Base-by-base conservation (phyloP, 768 basidiomycete genomes). In the Mycena vulgaris region DNA sequence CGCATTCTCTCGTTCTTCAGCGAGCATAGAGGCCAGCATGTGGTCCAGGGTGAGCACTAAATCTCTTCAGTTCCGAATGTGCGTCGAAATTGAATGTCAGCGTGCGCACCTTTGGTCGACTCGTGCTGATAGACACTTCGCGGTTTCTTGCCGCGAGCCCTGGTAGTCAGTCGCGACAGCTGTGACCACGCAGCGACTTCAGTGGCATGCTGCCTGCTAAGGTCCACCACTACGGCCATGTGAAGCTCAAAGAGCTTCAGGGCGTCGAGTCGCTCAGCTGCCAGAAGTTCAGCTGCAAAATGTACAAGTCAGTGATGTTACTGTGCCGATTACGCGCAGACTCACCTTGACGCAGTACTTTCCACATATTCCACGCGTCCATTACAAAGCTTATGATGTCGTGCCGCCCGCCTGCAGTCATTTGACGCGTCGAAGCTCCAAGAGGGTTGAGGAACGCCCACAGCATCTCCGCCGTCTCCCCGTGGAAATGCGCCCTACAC, bases 101-200 rank as follows among this genome's bases (percentile, higher is more conserved):
- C 33, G 6, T 25, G 8, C 27, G 7, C 21, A 47, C 45, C 45
- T 8, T 23, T 47, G 7, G 14, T 6, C 7, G 45, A 47, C 45
- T n/a, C n/a, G n/a, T n/a, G n/a, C 37, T 65, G 63, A 45, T 65
- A 65, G 11, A 57, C 63, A 57, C 63, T 65, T 5, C 10, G 39
- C 27, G 17, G 42, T n/a, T n/a, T n/a, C 21, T 7, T 6, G 23
- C 21, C 31, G 21, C 27, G 19, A 4, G 8, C 53, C 13, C 40
- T 7, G 16, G 7, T 19, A 19, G 42, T n/a, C 5, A 42, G 9
- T 42, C 42, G 17, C 17, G 42, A 42, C 14, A 42, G 7, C 5
- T 39, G 35, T 11, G 63, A 65, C 63, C 63, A 65, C 5, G 13
- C 63, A 19, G 37, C 37, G 13, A 65, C 63, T 7, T 65, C 39